Evolutionary conservation across 164 flowering plant species (phyloP), one percentile per base, ranked within the genome.

Genomic region (Sextonia rubra): DNA sequence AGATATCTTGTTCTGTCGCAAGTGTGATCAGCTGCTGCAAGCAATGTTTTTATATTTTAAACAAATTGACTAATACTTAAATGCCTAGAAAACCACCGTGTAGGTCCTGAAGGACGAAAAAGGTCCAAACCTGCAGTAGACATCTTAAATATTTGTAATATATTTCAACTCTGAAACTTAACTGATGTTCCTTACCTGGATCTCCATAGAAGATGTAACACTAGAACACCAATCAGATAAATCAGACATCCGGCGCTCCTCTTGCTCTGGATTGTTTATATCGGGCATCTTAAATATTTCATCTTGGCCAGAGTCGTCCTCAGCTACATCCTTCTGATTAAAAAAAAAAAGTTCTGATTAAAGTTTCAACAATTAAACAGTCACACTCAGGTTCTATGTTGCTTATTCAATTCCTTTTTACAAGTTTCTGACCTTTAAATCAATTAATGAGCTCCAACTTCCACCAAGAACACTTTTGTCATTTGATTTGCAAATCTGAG

Each of bases 161-260:
- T 37, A 7, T 7, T 37, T 9, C 44, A 37, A 37, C 44, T 37
- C 44, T 37, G 11, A 37, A 37, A 37, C 44, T 37, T 37, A 37
- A 37, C 11, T 7, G 44, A 37, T 8, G 0, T 37, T 37, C n/a
- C 60, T 71, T 72, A 89, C 97, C 90, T 89, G 94, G 60, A 82
- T 77, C 62, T 94, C 97, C 47, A 83, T 82, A 25, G 85, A 58
- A 68, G 97, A 91, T 47, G 91, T 80, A 61, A 85, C 82, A 82
- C 94, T 91, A 0, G 96, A 87, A 77, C 86, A 88, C 98, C 93
- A 93, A 71, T 94, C 98, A 6, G 99, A 94, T 72, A 92, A 82
- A 76, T 86, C 92, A 76, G 99, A 94, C 94, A 93, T 89, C 27
- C 98, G 90, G 3, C 96, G 90, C 77, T 94, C 99, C 83, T 94